Base-by-base conservation (phyloP, 1,139 yeast genomes). In the Suhomyces bokatorum region DNA sequence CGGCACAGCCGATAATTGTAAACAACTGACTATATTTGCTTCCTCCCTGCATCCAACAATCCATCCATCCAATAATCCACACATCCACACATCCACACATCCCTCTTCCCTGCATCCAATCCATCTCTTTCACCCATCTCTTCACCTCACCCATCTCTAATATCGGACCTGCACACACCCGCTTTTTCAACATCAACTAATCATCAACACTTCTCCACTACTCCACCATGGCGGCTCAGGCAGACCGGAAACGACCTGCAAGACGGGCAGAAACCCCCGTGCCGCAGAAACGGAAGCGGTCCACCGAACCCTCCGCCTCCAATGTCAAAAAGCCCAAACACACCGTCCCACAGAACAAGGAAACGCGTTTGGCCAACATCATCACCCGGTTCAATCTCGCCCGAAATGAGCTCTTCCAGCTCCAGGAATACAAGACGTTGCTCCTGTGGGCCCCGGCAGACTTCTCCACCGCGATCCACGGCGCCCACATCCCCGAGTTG, bases 401-500 rank as follows among this genome's bases (percentile, higher is more conserved):
- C 50, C 73, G 59, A 49, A 83, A 64, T 60, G 79, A 80, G 52
- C 62, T 81, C 41, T 82, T 79, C 58, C 85, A 82, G 51, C 62
- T 82, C n/a, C 76, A 71, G 50, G 81, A 80, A 53, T 81, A 77
- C 56, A 78, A 77, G 34, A 77, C 89, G 2, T 64, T 85, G 15
- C 80, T 77, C 0, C 74, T 75, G 37, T 85, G 82, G 74, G 77
- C 83, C 49, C 89, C 90, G 0, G 54, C 61, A 6, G 80, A 75
- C 38, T 70, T 70, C 48, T 65, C 73, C 2, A 41, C 51, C 4
- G 54, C 55, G 2, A 40, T 43, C 22, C 45, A 44, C 12, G 50
- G 41, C 8, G 40, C 42, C 29, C 53, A 46, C 13, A 62, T 64
- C 6, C 79, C 77, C 13, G 73, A 66, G 44, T 58, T 67, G 16